Percentiles rank a stretch among this genome's conserved stretches.
phyloP scores from a whole-genome alignment of 768 basidiomycete genomes.

The Epithele typhae region DNA sequence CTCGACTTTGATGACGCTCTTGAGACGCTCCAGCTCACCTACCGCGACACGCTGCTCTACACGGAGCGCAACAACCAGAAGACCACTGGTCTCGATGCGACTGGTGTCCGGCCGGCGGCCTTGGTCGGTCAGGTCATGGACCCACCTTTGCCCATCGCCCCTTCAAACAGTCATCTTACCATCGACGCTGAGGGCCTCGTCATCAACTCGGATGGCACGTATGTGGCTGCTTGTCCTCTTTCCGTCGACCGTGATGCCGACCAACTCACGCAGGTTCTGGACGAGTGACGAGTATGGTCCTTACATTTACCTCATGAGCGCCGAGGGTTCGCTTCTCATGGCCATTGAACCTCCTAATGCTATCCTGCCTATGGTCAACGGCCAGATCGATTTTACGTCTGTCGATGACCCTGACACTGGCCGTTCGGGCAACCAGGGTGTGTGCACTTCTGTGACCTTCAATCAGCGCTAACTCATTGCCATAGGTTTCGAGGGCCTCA shows the following conservation, averaged over 20 bases:
- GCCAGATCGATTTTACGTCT: conserved; percentile 50
- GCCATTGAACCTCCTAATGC: conserved; percentile 58
- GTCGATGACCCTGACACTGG: conserved; percentile 46
- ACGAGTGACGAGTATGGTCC: conserved; percentile 69
- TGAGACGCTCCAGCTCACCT: conserved; percentile 46
- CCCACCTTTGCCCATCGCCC: conserved; percentile 43
- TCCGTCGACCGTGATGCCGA: too few species aligned
- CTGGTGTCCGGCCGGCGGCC: conserved; percentile 39
- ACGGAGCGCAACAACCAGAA: conserved; percentile 41
- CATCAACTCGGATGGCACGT: conserved; percentile 55
- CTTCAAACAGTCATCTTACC: conserved; percentile 43
- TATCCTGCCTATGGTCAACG: conserved; percentile 44
- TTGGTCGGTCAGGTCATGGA: conserved; percentile 30
- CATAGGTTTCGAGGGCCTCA: conserved; percentile 58
- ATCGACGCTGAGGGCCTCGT: conserved; percentile 60
- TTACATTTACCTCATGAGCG: conserved; percentile 52
- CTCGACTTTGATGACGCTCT: conserved; percentile 48
- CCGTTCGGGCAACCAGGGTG: conserved; percentile 52
- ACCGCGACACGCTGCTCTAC: conserved; percentile 46
- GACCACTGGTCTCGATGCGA: conserved; percentile 56
- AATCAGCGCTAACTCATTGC: not conserved
- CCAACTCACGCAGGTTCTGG: conserved; percentile 43
- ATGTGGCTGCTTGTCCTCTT: not conserved
- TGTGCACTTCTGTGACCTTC: not conserved
- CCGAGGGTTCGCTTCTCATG: conserved; percentile 44